These are phyloP conservation scores for Lippia alba DNA, from an alignment of 305 asterid genomes.

Conservation along the genomic window DNA sequence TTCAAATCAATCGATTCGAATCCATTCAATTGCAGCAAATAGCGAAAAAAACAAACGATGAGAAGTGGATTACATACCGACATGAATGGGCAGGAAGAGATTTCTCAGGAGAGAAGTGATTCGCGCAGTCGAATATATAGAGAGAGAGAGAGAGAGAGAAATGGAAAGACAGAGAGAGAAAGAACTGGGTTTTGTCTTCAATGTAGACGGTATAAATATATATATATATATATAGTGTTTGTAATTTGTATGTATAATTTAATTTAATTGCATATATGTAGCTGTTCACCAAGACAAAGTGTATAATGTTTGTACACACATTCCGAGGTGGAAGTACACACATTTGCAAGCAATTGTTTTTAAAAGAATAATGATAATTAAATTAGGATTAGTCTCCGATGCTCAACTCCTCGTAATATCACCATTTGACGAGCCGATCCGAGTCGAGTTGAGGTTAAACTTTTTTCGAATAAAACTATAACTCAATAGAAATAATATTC, in stretches of 20 bases:
- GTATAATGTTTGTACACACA: background rate
- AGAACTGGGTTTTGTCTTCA: conserved; percentile 14
- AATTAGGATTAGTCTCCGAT: too few relatives aligned
- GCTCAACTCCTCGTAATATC: too few relatives aligned
- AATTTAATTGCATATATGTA: background rate
- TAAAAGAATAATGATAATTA: too few relatives aligned
- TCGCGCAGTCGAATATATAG: conserved; percentile 5
- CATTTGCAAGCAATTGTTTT: too few relatives aligned
- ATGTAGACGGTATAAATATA: background rate
- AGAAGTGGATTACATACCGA: conserved; percentile 34
- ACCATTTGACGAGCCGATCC: too few relatives aligned
- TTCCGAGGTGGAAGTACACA: too few relatives aligned
- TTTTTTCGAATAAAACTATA: too few relatives aligned
- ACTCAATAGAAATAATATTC: too few relatives aligned
- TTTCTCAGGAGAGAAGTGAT: conserved; percentile 22
- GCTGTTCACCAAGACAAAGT: background rate
- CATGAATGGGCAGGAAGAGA: conserved; percentile 33
- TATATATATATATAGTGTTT: background rate
- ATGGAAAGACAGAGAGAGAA: conserved; percentile 18
- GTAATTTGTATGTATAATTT: background rate
- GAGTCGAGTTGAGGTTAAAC: too few relatives aligned
- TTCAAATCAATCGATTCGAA: background rate
- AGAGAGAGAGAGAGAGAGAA: conserved; percentile 28
- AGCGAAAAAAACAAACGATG: conserved; percentile 1
- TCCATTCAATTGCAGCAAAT: conserved; percentile 6